Evolutionary conservation across 192 early-diverging fungal genomes (phyloP), one percentile per base, ranked within the genome.

Genomic region (Fimicolochytrium jonesii): DNA sequence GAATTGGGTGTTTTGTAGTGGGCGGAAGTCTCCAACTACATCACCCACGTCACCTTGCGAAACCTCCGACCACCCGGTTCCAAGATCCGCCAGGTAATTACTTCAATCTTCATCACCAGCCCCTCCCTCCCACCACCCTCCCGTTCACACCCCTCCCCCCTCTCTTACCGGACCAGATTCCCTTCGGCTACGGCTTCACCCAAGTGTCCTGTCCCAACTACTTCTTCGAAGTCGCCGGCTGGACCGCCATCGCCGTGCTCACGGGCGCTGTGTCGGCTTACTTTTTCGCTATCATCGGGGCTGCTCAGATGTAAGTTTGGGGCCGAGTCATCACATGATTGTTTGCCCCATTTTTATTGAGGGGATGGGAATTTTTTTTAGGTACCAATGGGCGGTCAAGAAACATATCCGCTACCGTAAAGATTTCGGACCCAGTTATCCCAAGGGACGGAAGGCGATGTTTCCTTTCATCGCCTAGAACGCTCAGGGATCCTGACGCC

Each of bases 371-470:
- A n/a, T 31, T 76, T 80, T n/a, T 87, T 74, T 48, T 87, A 95
- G 72, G 94, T 90, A 89, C 60, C 26, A 88, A 7, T 98, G 95
- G 95, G 95, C 95, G 3, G 60, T 93, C 66, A 98, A 98, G 83
- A 98, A 98, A 81, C 93, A 95, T 77, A 84, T 83, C 60, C 77
- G 81, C 46, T 98, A 98, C 70, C 77, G 73, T 59, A 87, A 87
- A 64, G 95, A 98, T 71, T 98, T 98, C 77, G 79, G 83, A 5
- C 83, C 88, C 63, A 45, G 54, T 46, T 98, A 95, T 59, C 95
- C 95, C 42, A 85, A 83, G 64, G 83, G 83, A 51, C 85, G 95
- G 67, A 91, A 87, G 69, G 70, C 69, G 30, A 43, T 81, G 11
- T 54, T 78, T 54, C 79, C 76, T 4, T 78, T 70, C 45, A 1